Base-by-base conservation (phyloP, 2,329 filamentous ascomycete genomes). In the Ceratocystiopsis minuta region DNA sequence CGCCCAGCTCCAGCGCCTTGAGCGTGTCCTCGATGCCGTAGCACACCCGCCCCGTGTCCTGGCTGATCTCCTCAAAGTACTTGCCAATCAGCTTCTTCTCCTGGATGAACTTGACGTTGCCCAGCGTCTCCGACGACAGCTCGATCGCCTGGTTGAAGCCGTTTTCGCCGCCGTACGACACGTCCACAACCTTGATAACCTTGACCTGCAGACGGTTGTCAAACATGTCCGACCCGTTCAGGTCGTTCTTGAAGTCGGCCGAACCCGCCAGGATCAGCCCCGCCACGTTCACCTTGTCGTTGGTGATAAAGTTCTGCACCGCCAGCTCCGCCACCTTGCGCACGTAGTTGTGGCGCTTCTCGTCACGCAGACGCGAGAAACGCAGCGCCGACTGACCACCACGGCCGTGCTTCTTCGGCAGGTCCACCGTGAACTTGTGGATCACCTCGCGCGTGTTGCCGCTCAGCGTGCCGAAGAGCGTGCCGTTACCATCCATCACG, bases 81-180 rank as follows among this genome's bases (percentile, higher is more conserved):
- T 83, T 86, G 60, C 88, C 88, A 57, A 98, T 98, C 49, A 98
- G 77, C 69, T 95, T 98, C 80, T 98, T 98, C 73, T 98, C 90
- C 65, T 98, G 90, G 60, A 98, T 95, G 62, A 98, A 98, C 67
- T 98, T 98, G 73, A 98, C 90, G 59, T 96, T 98, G 63, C 87
- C 83, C 38, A 98, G 74, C 9, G 90, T 98, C 69, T 98, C 92
- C 9, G 86, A 75, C 20, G 90, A 80, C 54, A 98, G 64, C 59
- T 98, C 90, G 50, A 98, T 98, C 46, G 90, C 90, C 67, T 98
- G 92, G 68, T 98, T 98, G 74, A 98, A 98, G 38, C 90, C 90
- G 68, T 96, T 96, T 67, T 98, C 92, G 53, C 90, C 90, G 60
- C 90, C 90, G 56, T 98, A 98, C 14, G 88, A 96, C 37, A 98